Conservation (phyloP, 2,329 filamentous ascomycete genomes). For the Plectosphaerella cucumerina region DNA sequence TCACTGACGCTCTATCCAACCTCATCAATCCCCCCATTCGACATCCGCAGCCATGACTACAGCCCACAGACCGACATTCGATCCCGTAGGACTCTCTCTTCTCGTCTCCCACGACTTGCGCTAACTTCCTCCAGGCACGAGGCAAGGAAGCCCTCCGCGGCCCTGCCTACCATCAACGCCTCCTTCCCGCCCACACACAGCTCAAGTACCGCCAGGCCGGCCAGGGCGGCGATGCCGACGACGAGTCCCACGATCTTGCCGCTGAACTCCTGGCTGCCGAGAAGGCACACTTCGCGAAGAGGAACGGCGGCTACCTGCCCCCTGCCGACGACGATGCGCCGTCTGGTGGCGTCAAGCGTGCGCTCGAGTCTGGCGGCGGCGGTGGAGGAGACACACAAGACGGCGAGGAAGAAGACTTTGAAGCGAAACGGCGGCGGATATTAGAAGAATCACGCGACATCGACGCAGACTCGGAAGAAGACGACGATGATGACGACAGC, state of each 20-base stretch:
- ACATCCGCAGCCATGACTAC: conserved; percentile 50
- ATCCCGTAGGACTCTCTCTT: conserved; percentile 61
- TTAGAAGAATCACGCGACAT: conserved; percentile 84
- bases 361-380: conserved; percentile 45
- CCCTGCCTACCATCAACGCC: conserved; percentile 91
- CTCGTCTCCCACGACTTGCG: not conserved
- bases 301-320: conserved; percentile 56
- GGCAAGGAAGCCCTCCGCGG: conserved; percentile 94
- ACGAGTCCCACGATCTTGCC: conserved; percentile 70
- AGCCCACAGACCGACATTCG: conserved; percentile 86
- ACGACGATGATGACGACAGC: conserved; percentile 39
- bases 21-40: not conserved
- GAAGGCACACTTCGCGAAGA: conserved; percentile 81
- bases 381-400: conserved; percentile 19
- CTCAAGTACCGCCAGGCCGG: conserved; percentile 86
- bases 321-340: conserved; percentile 38
- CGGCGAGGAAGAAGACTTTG: conserved; percentile 59
- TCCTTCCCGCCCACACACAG: conserved; percentile 88
- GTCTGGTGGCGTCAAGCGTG: conserved; percentile 56
- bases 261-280: conserved; percentile 89
- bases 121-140: conserved; percentile 57
- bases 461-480: conserved; percentile 72
- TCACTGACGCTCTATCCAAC: not conserved
- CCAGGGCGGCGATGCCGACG: conserved; percentile 79
- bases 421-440: conserved; percentile 80